Evolutionary conservation across 139 green algal genomes (phyloP).

Genomic region (Closterium sp.): DNA sequence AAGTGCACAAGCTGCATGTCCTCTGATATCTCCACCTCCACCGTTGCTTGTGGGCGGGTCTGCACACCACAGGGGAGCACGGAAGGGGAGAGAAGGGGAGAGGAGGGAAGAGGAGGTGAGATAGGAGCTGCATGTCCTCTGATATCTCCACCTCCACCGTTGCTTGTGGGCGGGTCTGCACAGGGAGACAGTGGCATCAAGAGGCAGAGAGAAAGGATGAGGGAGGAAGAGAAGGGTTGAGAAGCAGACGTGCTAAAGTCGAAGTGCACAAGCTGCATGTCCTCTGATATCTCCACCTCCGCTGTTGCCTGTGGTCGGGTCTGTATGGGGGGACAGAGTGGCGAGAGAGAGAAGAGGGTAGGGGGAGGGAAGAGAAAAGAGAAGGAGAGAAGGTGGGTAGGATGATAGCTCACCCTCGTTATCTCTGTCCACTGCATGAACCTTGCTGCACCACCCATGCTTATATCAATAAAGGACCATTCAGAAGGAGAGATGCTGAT

Average conservation of each 20-base stretch:
- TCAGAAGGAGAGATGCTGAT: no score
- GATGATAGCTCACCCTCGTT: no score
- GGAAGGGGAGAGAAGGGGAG: not conserved
- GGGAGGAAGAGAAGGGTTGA: not conserved
- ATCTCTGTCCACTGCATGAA: no score
- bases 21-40: conserved; percentile 84
- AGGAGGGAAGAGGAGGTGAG: not conserved
- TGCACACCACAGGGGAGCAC: conserved; percentile 46
- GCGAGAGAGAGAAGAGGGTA: no score
- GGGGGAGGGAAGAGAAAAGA: no score
- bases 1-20: conserved; percentile 79
- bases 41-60: conserved; percentile 70
- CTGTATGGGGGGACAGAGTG: no score
- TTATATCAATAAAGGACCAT: no score
- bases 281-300: conserved; percentile 81
- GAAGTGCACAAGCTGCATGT: conserved; percentile 78
- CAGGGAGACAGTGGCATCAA: not conserved
- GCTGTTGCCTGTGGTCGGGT: conserved; percentile 74
- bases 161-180: conserved; percentile 71
- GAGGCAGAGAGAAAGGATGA: not conserved
- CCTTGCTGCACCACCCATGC: no score
- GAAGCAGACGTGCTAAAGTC: conserved; percentile 79
- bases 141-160: conserved; percentile 84
- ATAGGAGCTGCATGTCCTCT: conserved; percentile 73
- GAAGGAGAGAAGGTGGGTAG: no score